Conservation (phyloP, 2,329 filamentous ascomycete species). For the Pseudogymnoascus sp. region DNA sequence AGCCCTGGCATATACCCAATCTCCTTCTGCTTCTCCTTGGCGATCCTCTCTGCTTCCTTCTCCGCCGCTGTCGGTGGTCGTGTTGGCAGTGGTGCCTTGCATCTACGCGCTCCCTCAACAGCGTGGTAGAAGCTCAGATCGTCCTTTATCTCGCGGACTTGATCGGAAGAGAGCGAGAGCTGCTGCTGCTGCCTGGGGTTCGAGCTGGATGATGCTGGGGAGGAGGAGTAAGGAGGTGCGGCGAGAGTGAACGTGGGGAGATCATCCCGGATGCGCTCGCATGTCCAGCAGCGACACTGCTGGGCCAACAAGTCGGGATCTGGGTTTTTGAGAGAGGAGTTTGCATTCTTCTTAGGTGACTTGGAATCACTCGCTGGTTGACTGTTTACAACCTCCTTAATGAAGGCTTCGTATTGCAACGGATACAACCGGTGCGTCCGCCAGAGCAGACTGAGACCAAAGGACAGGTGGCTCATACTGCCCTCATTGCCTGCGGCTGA, state of each 20-base stretch:
- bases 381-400: background rate
- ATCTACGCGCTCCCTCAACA: background rate
- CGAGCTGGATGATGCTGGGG: background rate
- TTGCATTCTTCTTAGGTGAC: background rate
- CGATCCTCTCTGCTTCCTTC: background rate
- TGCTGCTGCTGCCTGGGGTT: background rate
- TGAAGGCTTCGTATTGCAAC: constrained; percentile 10
- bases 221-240: background rate
- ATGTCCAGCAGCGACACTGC: constrained; percentile 13
- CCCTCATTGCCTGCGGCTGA: background rate
- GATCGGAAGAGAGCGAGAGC: constrained; percentile 8
- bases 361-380: background rate
- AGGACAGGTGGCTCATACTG: background rate
- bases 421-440: constrained; percentile 12
- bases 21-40: background rate
- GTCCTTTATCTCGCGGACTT: constrained; percentile 11
- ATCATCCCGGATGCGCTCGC: constrained; percentile 15
- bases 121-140: constrained; percentile 12
- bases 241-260: constrained; percentile 7
- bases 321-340: background rate
- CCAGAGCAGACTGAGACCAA: constrained; percentile 12
- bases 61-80: background rate
- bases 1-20: background rate
- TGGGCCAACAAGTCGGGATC: background rate
- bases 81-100: background rate